Evolutionary conservation across 179 eudicot species (phyloP).

Genomic region (Beta lomatogona): DNA sequence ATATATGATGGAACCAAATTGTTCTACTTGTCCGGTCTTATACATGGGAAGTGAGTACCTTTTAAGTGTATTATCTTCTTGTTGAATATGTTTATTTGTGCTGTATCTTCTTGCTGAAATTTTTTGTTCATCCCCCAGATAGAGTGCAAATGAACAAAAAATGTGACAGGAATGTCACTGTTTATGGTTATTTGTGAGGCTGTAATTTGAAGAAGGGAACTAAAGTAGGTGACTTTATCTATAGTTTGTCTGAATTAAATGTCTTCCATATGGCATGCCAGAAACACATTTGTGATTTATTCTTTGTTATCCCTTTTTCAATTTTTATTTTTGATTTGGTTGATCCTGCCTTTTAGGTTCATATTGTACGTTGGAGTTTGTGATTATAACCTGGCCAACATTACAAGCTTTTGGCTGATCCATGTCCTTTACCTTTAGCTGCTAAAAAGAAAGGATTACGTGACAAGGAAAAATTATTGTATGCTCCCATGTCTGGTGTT

Average conservation of each 20-base stretch:
- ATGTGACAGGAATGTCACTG: slow-evolving; percentile 83
- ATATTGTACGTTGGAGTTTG: slow-evolving; percentile 99
- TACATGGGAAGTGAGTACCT: too few relatives aligned
- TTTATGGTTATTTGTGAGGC: slow-evolving; percentile 94
- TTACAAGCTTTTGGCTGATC: slow-evolving; percentile 35
- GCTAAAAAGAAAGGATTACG: slow-evolving; percentile 98
- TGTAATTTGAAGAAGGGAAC: too few relatives aligned
- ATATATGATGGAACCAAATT: too few relatives aligned
- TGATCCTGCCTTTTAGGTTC: slow-evolving; percentile 51
- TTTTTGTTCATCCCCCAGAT: slow-evolving; percentile 47
- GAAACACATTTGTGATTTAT: slow-evolving; percentile 2
- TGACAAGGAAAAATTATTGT: slow-evolving; percentile 87
- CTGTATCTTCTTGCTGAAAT: slow-evolving; percentile 41
- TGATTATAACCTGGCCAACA: slow-evolving; percentile 63
- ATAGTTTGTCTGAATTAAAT: too few relatives aligned
- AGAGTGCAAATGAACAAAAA: slow-evolving; percentile 57
- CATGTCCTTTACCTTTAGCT: slow-evolving; percentile 96
- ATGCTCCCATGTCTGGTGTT: slow-evolving; percentile 99
- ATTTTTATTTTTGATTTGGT: neutral
- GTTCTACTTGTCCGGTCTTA: too few relatives aligned
- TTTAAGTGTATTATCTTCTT: too few relatives aligned
- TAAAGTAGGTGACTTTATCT: too few relatives aligned
- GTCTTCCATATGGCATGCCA: neutral
- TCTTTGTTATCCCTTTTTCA: neutral
- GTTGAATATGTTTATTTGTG: slow-evolving; percentile 21